Evolutionary conservation across 2,329 filamentous ascomycete species (phyloP), one percentile per base, ranked within the genome.

Genomic region (Herpotrichia juniperi): DNA sequence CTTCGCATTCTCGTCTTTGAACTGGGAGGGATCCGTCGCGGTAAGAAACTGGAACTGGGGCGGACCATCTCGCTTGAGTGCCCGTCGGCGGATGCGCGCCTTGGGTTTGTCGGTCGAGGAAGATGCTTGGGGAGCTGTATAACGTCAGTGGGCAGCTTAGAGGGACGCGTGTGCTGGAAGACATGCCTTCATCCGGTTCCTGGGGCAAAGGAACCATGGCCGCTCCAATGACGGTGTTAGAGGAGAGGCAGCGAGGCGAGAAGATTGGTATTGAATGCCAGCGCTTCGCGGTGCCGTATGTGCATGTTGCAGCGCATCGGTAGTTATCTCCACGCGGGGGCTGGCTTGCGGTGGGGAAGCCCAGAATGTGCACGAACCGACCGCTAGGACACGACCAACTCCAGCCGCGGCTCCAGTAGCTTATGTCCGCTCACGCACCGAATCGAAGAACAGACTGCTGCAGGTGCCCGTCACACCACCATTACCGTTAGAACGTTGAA

Each of bases 11-110:
- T 61, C 59, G 37, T 66, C 57, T 22, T 63, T 71, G 54, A 73
- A 73, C 11, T 71, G 59, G 4, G 66, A 61, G 1, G 59, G 69
- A 40, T 69, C 56, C 28, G 67, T 72, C 22, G 65, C 68, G 2
- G 64, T 67, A 10, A 72, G 45, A 24, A 72, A 71, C 28, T 67
- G 67, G n/a, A 67, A 46, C 55, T 67, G 60, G 2, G 64, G 64
- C 16, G 59, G 61, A 8, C 62, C 66, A 53, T 64, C 53, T 34
- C 64, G 64, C 49, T 62, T 69, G 11, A 39, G 34, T n/a, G 54
- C 46, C 25, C 53, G 58, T 9, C 59, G 59, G 12, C 55, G 59
- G 4, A 46, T 50, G 17, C 50, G 54, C 14, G 47, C 11, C 25
- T 48, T 22, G 9, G 46, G 37, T 34, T 16, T 28, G 35, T 21